Evolutionary conservation across 2,329 filamentous ascomycete genomes (phyloP).

Genomic region (Alternaria metachromatica): DNA sequence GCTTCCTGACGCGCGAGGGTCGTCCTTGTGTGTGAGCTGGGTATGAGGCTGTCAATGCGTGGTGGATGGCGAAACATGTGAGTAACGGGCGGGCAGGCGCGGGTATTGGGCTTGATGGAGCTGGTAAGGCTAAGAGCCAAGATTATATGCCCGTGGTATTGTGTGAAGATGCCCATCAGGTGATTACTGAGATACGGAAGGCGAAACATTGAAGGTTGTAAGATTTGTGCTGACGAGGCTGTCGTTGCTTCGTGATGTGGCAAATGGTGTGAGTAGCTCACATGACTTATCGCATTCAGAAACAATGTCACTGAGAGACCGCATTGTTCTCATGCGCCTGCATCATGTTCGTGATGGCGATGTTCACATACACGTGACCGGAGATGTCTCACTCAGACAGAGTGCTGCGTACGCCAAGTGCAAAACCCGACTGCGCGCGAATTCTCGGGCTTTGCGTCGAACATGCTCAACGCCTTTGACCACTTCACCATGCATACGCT

Average conservation of each 20-base stretch:
- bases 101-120: slow-evolving; percentile 1
- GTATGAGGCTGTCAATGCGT: background rate
- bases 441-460: background rate
- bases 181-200: background rate
- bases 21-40: background rate
- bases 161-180: background rate
- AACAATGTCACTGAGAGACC: background rate
- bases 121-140: background rate
- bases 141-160: background rate
- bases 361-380: background rate
- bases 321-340: background rate
- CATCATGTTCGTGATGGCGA: background rate
- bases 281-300: background rate
- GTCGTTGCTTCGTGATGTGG: background rate
- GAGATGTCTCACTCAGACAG: background rate
- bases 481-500: background rate
- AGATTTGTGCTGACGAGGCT: background rate
- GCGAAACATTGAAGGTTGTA: background rate
- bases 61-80: slow-evolving; percentile 2
- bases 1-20: background rate
- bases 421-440: background rate
- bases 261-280: background rate
- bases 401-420: background rate
- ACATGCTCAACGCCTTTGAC: background rate
- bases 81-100: background rate